Evolutionary conservation across 805 yeast genomes (phyloP), one percentile per base, ranked within the genome.

Genomic region (Metschnikowia drakensbergensis): DNA sequence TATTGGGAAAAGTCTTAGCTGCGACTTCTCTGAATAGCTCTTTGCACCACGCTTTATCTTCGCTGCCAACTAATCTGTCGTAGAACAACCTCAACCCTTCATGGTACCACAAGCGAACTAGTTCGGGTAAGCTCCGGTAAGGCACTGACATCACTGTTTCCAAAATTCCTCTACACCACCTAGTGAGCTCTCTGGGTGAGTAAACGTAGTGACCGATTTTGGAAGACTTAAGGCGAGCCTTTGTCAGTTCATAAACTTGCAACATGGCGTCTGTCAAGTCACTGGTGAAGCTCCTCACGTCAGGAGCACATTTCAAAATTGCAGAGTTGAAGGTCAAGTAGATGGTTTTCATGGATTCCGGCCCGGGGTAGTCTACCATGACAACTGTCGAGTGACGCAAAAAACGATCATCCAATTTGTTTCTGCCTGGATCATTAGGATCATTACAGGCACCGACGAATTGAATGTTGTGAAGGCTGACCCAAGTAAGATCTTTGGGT

Each of bases 401-500:
- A 55, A 91, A 84, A 37, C 97, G 67, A 7, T 69, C 59, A 1
- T 82, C 69, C 23, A 92, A 60, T 3, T 61, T 62, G 8, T 76
- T 69, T 51, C 98, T 74, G 0, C 97, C 96, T 3, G 82, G 79
- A 64, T 87, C 95, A 0, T 83, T 74, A 0, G 96, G 84, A 0
- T 97, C 94, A 59, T 92, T 92, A 63, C 98, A 92, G 0, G 98
- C 97, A 6, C 95, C 97, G n/a, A 90, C 94, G 67, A 92, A 75
- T 59, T 86, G 95, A 27, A 92, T 72, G 40, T 82, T 75, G 13
- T 74, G 69, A 6, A 89, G 51, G 0, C 69, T 54, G 1, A 91
- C 81, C 96, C 97, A 92, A 26, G 74, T 73, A 41, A 74, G 71
- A 28, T 79, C 80, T 8, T 65, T 58, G 0, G 75, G 65, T 43